Base-by-base conservation (phyloP, 2,329 filamentous ascomycete species). In the Colletotrichum aenigma region DNA sequence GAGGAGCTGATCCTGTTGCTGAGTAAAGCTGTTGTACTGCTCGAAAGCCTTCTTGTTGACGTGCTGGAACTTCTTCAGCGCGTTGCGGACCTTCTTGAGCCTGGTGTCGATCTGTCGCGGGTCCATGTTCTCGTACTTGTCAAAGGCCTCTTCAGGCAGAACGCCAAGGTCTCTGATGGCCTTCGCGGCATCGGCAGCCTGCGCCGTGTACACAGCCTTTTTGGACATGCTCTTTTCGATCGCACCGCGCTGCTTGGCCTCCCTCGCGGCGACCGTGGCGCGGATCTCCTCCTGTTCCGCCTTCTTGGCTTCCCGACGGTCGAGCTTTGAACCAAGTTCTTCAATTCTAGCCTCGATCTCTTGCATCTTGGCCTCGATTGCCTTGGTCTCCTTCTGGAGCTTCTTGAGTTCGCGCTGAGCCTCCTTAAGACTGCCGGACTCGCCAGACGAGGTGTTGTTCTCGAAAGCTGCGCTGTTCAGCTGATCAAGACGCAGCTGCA, bases 41-140 rank as follows among this genome's bases (percentile, higher is more conserved):
- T 99, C 97, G 82, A 98, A 98, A 0, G 97, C 97, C 87, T 99
- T 98, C 87, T 98, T 99, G 91, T 99, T 99, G 86, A 99, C 96
- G 81, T 98, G 95, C 71, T 96, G 95, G 87, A 97, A 98, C 83
- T 98, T 98, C 87, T 98, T 98, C 70, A 98, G 89, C 0, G 94
- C 93, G 80, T 98, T 95, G 78, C 98, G 97, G 81, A 96, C 95
- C 81, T 96, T 97, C 86, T 97, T 96, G 28, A 98, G 91, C 72
- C 93, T 93, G 55, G 87, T 87, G n/a, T 88, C 87, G 75, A 92
- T 91, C 89, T 92, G 76, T 6, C 96, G 95, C 30, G 93, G 92
- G 79, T 95, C 94, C 84, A 95, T 94, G 79, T 93, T 94, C 81
- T 95, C 93, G 83, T 98, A 99, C 81, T 96, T 97, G 78, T 94